Percentiles rank a stretch among this genome's conserved stretches.
phyloP scores from a whole-genome alignment of 306 rosid species.

The Morella rubra region DNA sequence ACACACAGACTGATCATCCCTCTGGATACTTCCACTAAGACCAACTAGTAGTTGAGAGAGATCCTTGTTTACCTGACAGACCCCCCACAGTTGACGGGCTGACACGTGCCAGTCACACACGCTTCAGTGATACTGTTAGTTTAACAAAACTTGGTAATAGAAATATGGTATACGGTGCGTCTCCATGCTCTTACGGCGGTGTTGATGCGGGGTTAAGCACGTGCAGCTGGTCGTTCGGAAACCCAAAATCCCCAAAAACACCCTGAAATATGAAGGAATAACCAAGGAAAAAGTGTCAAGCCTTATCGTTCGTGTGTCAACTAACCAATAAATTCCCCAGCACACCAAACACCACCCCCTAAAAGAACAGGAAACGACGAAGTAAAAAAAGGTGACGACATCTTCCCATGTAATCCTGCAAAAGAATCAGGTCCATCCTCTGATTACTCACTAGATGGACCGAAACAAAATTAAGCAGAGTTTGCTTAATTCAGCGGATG shows the following conservation, averaged over 20 bases:
- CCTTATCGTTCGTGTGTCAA: slow-evolving; percentile 13
- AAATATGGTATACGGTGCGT: slow-evolving; percentile 6
- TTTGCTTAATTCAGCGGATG: neutral
- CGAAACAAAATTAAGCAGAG: neutral
- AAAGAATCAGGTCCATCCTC: slow-evolving; percentile 2
- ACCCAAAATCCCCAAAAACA: slow-evolving; percentile 72
- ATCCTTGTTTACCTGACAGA: slow-evolving; percentile 32
- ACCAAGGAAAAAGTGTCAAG: slow-evolving; percentile 12
- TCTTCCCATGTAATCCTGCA: neutral
- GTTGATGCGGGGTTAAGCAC: slow-evolving; percentile 42
- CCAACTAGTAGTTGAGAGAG: slow-evolving; percentile 29
- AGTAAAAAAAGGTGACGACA: neutral
- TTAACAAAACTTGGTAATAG: slow-evolving; percentile 30
- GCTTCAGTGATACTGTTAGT: slow-evolving; percentile 32
- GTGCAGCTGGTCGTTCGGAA: slow-evolving; percentile 40
- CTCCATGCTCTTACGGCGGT: slow-evolving; percentile 34
- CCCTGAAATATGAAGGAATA: slow-evolving; percentile 50
- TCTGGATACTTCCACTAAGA: slow-evolving; percentile 29
- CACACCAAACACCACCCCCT: neutral
- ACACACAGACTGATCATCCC: slow-evolving; percentile 28
- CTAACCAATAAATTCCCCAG: neutral
- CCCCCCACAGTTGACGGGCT: slow-evolving; percentile 14
- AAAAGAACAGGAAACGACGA: neutral
- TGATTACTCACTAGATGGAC: neutral
- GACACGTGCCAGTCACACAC: slow-evolving; percentile 34